These are phyloP conservation scores for Colletotrichum spaethianum DNA, from an alignment of 2,329 filamentous ascomycete species.

Conservation along the genomic window DNA sequence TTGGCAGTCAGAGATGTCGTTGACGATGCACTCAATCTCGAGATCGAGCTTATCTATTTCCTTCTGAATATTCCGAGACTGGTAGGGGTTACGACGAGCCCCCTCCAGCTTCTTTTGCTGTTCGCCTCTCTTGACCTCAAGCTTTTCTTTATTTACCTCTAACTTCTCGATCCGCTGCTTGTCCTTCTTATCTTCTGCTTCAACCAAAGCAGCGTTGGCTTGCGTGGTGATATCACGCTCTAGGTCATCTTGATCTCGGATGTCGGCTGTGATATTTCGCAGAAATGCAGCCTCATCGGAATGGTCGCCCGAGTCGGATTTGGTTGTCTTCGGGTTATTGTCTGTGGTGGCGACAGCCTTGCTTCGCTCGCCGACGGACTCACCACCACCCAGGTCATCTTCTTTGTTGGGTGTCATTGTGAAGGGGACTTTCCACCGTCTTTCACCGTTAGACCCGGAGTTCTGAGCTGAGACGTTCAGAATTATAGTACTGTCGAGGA, in stretches of 20 bases:
- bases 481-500: neutral
- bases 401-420: slow-evolving; percentile 4
- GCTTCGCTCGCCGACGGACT: neutral
- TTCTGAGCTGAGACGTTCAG: neutral
- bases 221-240: slow-evolving; percentile 85
- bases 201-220: slow-evolving; percentile 71
- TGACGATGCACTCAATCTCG: slow-evolving; percentile 75
- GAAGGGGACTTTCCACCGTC: neutral
- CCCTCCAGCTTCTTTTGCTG: slow-evolving; percentile 63
- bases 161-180: slow-evolving; percentile 74
- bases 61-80: slow-evolving; percentile 71
- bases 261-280: slow-evolving; percentile 55
- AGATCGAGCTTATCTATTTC: slow-evolving; percentile 77
- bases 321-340: neutral
- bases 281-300: slow-evolving; percentile 30
- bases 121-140: slow-evolving; percentile 75
- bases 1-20: slow-evolving; percentile 85
- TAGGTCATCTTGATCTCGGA: slow-evolving; percentile 90
- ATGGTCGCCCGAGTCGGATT: neutral
- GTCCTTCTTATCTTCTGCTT: slow-evolving; percentile 75
- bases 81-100: slow-evolving; percentile 60
- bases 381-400: neutral
- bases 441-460: neutral
- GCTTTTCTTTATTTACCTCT: slow-evolving; percentile 67
- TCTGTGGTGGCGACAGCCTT: neutral